Conservation (phyloP, 441 rosid genomes). For the Biscutella laevigata region DNA sequence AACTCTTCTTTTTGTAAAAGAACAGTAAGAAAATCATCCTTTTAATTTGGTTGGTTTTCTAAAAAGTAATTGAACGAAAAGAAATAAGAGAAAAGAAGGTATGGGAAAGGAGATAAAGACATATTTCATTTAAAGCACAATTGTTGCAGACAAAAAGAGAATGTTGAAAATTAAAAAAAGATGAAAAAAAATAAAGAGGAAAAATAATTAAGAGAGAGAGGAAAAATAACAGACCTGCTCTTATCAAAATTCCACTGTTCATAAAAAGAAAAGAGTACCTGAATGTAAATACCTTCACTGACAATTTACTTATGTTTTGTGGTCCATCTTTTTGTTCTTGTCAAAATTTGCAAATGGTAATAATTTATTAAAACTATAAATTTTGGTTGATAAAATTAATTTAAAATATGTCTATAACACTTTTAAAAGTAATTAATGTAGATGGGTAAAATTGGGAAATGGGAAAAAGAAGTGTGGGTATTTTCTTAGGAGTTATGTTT, state of each 20-base stretch:
- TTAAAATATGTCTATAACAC: background rate
- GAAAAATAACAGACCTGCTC: conserved; percentile 13
- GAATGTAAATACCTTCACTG: conserved; percentile 27
- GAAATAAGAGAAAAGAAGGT: conserved; percentile 13
- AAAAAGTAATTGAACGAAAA: conserved; percentile 22
- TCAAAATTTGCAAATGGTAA: conserved; percentile 3
- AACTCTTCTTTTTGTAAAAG: background rate
- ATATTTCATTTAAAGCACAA: conserved; percentile 28
- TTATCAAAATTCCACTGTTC: conserved; percentile 22
- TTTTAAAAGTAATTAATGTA: conserved; percentile 7
- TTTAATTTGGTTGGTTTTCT: conserved; percentile 18
- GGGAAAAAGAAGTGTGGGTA: conserved; percentile 17
- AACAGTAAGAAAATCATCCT: conserved; percentile 8
- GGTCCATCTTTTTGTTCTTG: conserved; percentile 20
- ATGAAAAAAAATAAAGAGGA: background rate
- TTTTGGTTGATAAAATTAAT: no score
- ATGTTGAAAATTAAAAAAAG: conserved; percentile 20
- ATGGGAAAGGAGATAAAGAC: conserved; percentile 33
- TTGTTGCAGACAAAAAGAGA: conserved; percentile 29
- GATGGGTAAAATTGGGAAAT: conserved; percentile 22
- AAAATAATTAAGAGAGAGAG: conserved; percentile 8
- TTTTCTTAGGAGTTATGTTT: conserved; percentile 25
- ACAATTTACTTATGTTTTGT: conserved; percentile 26
- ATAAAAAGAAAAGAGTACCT: conserved; percentile 26
- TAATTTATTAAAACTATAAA: background rate